Evolutionary conservation across 75 land plant genomes (phyloP).

Genomic region (Cupressus sempervirens): DNA sequence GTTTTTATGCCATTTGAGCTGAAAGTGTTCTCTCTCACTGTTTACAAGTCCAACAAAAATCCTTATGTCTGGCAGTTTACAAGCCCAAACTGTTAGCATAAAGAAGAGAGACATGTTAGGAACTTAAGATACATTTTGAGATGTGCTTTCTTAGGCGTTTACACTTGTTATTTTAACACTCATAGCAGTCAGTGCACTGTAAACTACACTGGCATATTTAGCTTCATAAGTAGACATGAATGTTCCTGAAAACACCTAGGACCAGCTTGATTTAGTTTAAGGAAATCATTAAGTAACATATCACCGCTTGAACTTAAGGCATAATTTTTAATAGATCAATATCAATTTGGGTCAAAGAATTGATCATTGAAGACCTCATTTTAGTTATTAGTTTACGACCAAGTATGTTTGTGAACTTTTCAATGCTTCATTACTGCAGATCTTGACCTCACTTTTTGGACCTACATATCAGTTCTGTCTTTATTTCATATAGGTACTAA

Average conservation of each 20-base stretch:
- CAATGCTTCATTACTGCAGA: not conserved
- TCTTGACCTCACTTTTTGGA: not conserved
- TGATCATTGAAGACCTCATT: not conserved
- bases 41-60: not conserved
- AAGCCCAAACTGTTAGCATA: not conserved
- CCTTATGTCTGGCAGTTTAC: not conserved
- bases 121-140: not conserved
- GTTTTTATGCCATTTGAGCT: not conserved
- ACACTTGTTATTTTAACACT: not conserved
- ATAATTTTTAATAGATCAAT: too few species aligned
- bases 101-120: not conserved
- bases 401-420: not conserved
- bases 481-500: not conserved
- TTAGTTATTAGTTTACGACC: not conserved
- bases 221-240: not conserved
- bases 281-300: not conserved
- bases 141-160: not conserved
- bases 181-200: not conserved
- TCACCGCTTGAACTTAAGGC: not conserved
- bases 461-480: not conserved
- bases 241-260: not conserved
- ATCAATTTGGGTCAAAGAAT: too few species aligned
- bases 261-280: not conserved
- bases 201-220: not conserved
- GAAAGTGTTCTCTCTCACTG: not conserved